These are phyloP conservation scores for Lactarius psammicola DNA, from an alignment of 768 basidiomycete genomes.

Conservation along the genomic window DNA sequence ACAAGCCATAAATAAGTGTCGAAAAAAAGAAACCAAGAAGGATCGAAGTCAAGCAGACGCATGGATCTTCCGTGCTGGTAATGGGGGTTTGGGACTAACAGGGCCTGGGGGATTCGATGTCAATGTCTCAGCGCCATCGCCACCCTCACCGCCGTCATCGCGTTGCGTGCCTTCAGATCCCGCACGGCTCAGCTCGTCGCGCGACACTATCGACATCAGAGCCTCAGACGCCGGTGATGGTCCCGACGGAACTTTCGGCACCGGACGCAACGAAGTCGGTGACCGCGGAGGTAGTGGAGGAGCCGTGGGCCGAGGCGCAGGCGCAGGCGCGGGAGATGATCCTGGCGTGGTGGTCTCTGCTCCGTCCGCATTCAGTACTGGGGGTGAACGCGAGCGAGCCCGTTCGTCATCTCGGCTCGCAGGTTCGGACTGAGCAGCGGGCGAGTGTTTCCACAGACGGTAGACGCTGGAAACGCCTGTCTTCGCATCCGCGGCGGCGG, in stretches of 20 bases:
- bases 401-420: constrained; percentile 11
- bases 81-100: constrained; percentile 29
- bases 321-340: constrained; percentile 9
- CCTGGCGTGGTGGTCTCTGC: constrained; percentile 9
- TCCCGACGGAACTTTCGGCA: constrained; percentile 7
- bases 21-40: not conserved
- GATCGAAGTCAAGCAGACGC: constrained; percentile 20
- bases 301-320: constrained; percentile 29
- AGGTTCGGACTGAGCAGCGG: constrained; percentile 28
- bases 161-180: not conserved
- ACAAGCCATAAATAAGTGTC: constrained; percentile 17
- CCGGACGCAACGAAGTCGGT: constrained; percentile 33
- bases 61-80: constrained; percentile 30
- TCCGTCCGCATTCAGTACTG: constrained; percentile 1
- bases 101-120: not conserved
- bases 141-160: constrained; percentile 10
- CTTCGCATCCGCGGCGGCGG: constrained; percentile 39
- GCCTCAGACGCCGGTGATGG: constrained; percentile 49
- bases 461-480: constrained; percentile 67
- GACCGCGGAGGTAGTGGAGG: constrained; percentile 53
- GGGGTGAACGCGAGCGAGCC: constrained; percentile 1
- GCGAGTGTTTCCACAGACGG: constrained; percentile 68
- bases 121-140: constrained; percentile 7
- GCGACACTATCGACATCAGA: constrained; percentile 54
- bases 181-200: constrained; percentile 34